A percentile compares a stretch with the other conserved stretches of the same genome.
These are phyloP conservation scores for Artemisia argyi DNA, from an alignment of 129 eudicot genomes.

Conservation along the genomic window DNA sequence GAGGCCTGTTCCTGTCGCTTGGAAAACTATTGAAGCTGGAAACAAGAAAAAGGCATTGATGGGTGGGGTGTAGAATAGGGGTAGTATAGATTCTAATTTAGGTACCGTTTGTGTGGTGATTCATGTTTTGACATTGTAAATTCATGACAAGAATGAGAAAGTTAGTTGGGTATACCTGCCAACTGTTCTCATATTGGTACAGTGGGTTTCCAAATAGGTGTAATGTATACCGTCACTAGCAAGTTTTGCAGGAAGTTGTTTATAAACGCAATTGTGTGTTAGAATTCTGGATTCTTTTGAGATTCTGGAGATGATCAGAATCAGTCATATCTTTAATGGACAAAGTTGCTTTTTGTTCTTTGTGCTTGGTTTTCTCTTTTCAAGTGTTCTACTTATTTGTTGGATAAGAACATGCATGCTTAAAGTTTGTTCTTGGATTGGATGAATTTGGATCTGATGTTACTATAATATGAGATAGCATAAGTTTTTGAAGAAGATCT, in stretches of 20 bases:
- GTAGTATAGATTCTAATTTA: slow-evolving; percentile 20
- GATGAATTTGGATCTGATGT: no score
- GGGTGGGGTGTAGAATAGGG: slow-evolving; percentile 8
- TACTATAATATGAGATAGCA: no score
- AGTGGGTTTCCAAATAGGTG: slow-evolving; percentile 1
- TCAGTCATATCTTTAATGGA: not conserved
- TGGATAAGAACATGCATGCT: no score
- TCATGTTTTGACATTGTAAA: slow-evolving; percentile 25
- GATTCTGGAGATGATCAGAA: not conserved
- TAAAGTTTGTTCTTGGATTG: no score
- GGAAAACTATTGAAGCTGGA: no score
- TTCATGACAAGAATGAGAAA: slow-evolving; percentile 9
- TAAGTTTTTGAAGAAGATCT: no score
- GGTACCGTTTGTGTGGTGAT: slow-evolving; percentile 10
- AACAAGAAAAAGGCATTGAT: slow-evolving; percentile 1
- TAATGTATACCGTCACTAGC: slow-evolving; percentile 3
- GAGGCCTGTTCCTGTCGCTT: not conserved
- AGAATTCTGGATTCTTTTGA: no score
- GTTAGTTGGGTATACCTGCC: slow-evolving; percentile 28
- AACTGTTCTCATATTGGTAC: slow-evolving; percentile 16
- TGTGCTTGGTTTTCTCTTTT: no score
- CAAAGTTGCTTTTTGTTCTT: no score
- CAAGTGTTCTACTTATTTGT: no score
- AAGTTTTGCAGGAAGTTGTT: slow-evolving; percentile 6
- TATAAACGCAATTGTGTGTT: not conserved